Evolutionary conservation across 139 green algal genomes (phyloP), one percentile per base, ranked within the genome.

Genomic region (Diplosphaera chodatii): DNA sequence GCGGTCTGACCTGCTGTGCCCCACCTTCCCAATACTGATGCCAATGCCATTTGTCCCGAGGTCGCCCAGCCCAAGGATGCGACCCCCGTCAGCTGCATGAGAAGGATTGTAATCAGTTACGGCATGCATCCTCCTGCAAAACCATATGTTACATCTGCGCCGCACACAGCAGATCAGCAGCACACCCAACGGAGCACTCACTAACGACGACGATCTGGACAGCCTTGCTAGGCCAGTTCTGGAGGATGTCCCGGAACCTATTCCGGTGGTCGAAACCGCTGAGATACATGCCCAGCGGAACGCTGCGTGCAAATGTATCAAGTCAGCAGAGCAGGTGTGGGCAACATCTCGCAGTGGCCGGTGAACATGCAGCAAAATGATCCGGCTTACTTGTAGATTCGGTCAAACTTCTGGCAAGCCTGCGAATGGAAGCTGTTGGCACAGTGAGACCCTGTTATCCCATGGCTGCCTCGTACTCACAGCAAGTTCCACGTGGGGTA

Each of bases 351-450:
- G n/a, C n/a, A n/a, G n/a, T n/a, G n/a, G n/a, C n/a, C 37, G 10
- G 13, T 48, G 13, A 13, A 8, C 13, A 8, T 48, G 63, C 21
- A 81, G 40, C 40, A 13, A 72, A 10, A 21, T 48, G 37, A 20
- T 48, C 8, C 37, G 10, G 37, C 63, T 40, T 30, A 40, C 63
- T 32, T 48, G 64, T 69, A 79, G 69, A 94, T 83, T 40, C 68
- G 55, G 76, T 86, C 75, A 71, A 91, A 96, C 32, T 83, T 78
- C 67, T 86, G 68, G 84, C 92, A 97, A 1, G 90, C 92, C 37
- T 48, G 37, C 37, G 37, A n/a, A n/a, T n/a, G n/a, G n/a, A n/a
- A n/a, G n/a, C n/a, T n/a, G n/a, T n/a, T n/a, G n/a, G n/a, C n/a
- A n/a, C n/a, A n/a, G n/a, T n/a, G n/a, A n/a, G n/a, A n/a, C n/a